Conservation (phyloP, 2,329 filamentous ascomycete genomes). For the Cryphonectria carpinicola region DNA sequence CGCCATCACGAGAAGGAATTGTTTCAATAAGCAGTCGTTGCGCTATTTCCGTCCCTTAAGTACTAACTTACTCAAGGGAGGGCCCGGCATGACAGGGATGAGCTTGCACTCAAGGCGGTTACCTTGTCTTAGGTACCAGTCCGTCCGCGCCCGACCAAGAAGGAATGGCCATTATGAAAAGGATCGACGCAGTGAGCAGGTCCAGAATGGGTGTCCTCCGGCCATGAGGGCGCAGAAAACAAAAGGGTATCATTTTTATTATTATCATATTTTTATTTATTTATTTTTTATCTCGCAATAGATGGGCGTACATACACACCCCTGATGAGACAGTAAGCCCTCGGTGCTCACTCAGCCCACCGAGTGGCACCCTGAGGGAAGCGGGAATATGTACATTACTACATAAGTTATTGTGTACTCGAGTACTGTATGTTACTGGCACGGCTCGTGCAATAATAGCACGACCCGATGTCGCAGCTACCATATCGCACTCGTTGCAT, state of each 20-base stretch:
- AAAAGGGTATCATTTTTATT: neutral
- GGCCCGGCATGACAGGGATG: neutral
- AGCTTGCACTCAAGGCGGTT: neutral
- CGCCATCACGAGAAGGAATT: neutral
- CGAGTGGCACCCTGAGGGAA: neutral
- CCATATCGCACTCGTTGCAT: neutral
- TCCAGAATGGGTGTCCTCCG: neutral
- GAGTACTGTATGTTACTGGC: neutral
- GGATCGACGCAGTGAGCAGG: neutral
- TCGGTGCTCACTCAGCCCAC: neutral
- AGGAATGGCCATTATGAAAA: neutral
- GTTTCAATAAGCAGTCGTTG: conserved; percentile 8
- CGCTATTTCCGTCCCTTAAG: conserved; percentile 1
- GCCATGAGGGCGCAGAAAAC: neutral
- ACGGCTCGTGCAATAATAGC: neutral
- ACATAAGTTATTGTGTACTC: no score
- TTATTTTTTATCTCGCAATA: neutral
- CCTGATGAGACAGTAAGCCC: neutral
- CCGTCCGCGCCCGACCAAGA: neutral
- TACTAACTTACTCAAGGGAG: neutral
- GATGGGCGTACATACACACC: neutral
- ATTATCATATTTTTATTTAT: no score
- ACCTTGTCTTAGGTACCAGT: neutral
- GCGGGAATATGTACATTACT: neutral
- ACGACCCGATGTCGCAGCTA: neutral